phyloP scores from a whole-genome alignment of 2,329 filamentous ascomycete genomes.

The Hymenoscyphus albidus region DNA sequence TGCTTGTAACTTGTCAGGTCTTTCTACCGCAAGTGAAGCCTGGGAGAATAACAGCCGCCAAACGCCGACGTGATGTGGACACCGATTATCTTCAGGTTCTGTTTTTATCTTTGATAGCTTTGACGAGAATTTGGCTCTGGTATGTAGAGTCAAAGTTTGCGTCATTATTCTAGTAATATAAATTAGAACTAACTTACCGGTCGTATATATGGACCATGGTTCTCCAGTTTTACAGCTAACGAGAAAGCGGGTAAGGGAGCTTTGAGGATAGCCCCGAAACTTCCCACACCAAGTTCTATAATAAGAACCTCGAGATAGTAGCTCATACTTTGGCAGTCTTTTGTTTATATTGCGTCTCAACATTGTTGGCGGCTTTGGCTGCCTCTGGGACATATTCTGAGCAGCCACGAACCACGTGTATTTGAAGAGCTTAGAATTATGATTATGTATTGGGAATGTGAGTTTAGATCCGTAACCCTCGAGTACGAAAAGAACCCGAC shows the following conservation, averaged over 20 bases:
- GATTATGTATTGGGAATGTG: neutral
- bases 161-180: too few species aligned
- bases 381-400: neutral
- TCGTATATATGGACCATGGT: too few species aligned
- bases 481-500: neutral
- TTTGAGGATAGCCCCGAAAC: neutral
- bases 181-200: too few species aligned
- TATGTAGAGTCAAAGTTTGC: too few species aligned
- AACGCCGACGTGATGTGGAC: too few species aligned
- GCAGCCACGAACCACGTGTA: neutral
- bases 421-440: neutral
- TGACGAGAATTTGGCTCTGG: too few species aligned
- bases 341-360: neutral
- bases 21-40: too few species aligned
- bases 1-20: too few species aligned
- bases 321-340: slow-evolving; percentile 5
- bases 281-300: neutral
- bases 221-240: neutral
- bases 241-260: too few species aligned
- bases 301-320: slow-evolving; percentile 1
- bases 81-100: too few species aligned
- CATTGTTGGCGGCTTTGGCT: neutral
- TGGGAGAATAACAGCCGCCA: too few species aligned
- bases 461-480: neutral
- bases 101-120: too few species aligned